Base-by-base conservation (phyloP, 1,284 basidiomycete species). In the Somion occarium region DNA sequence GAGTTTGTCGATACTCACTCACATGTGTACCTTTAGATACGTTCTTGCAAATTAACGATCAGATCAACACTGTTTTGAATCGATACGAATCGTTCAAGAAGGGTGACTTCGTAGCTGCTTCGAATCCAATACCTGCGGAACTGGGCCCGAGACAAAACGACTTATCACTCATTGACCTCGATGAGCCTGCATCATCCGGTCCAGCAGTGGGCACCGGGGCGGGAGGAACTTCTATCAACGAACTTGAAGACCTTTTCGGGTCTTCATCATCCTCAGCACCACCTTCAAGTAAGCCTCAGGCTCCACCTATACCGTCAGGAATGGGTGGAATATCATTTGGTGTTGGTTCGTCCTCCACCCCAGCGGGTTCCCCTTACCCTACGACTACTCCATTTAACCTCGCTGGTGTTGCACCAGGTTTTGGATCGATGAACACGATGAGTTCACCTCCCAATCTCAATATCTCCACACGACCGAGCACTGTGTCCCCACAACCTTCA, bases 1-100 rank as follows among this genome's bases (percentile, higher is more conserved):
- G 34, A 3, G n/a, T n/a, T n/a, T n/a, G n/a, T 34, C 19, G 24
- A 3, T 9, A 38, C 26, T 37, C 2, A 22, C 52, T 7, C 24
- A 18, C 42, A 18, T 38, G 12, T 37, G 25, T 38, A 13, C 38
- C 11, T 30, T 23, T 61, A 92, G 95, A 96, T 59, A 91, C 93
- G 1, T 87, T 98, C 68, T 75, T 99, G 24, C 82, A 98, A 66
- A 94, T 96, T 56, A 99, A 99, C 68, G 97, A 99, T 69, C 86
- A 97, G 61, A 96, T 99, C 70, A 98, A 99, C 71, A 90, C 84
- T 34, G 91, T 96, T 15, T 70, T 97, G 18, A 81, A 83, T 43
- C 87, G 96, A 23, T 98, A 95, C 65, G 91, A 96, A 58, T 85
- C 93, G 0, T 96, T 90, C 78, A 90, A 91, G 69, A 85, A 83